Percentiles rank a stretch among this genome's conserved stretches.
Conservation (phyloP, 768 basidiomycete genomes). For the Hypsizygus marmoreus region DNA sequence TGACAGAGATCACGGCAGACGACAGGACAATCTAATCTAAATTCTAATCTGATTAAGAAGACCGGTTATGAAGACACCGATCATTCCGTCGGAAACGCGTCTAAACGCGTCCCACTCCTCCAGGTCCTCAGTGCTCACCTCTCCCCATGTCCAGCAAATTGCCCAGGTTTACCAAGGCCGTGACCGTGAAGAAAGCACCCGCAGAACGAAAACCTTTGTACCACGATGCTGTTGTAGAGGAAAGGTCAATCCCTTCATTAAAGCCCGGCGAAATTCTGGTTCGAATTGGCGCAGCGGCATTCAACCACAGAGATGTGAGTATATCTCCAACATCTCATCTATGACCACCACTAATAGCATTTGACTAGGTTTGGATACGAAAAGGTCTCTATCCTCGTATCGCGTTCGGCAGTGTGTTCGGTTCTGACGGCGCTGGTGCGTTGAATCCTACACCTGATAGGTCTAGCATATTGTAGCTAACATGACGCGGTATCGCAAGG, state of each 20-base stretch:
- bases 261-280: slow-evolving; percentile 64
- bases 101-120: too few relatives aligned
- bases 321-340: neutral
- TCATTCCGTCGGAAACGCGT: too few relatives aligned
- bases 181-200: slow-evolving; percentile 50
- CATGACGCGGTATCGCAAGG: slow-evolving; percentile 38
- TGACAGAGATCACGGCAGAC: too few relatives aligned
- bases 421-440: slow-evolving; percentile 75
- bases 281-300: slow-evolving; percentile 65
- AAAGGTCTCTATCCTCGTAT: slow-evolving; percentile 69
- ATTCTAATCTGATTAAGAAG: too few relatives aligned
- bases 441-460: neutral
- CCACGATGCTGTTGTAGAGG: slow-evolving; percentile 58
- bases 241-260: slow-evolving; percentile 50
- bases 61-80: too few relatives aligned
- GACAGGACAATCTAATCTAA: too few relatives aligned
- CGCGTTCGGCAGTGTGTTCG: slow-evolving; percentile 57
- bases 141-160: too few relatives aligned
- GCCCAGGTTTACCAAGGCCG: slow-evolving; percentile 46
- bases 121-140: too few relatives aligned
- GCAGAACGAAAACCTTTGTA: slow-evolving; percentile 42
- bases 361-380: slow-evolving; percentile 69
- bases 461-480: neutral
- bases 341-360: neutral
- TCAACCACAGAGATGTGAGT: slow-evolving; percentile 76